Conservation (phyloP, 305 asterid genomes). For the Plantago lanceolata region DNA sequence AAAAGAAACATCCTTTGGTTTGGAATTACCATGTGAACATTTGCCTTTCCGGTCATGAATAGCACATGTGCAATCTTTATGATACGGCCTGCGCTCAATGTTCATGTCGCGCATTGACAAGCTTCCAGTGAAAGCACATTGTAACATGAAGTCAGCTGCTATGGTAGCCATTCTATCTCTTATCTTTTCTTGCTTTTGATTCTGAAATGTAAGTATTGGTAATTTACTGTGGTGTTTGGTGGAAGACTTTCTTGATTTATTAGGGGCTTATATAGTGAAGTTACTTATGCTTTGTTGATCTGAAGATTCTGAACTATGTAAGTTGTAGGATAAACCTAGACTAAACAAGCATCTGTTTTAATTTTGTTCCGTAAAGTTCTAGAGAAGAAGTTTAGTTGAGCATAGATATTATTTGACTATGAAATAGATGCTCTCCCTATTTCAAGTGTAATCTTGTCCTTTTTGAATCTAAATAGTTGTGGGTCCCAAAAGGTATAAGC, state of each 20-base stretch:
- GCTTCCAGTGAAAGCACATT: conserved; percentile 27
- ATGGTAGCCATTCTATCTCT: conserved; percentile 23
- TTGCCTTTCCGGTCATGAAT: conserved; percentile 26
- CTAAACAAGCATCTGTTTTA: conserved; percentile 5
- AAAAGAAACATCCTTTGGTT: conserved; percentile 25
- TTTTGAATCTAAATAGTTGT: neutral
- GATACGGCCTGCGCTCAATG: conserved; percentile 38
- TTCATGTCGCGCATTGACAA: conserved; percentile 28
- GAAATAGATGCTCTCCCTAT: neutral
- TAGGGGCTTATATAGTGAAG: conserved; percentile 21
- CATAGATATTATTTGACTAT: neutral
- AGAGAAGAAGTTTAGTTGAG: conserved; percentile 16
- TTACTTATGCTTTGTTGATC: conserved; percentile 7
- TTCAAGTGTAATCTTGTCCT: neutral
- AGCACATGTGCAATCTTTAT: conserved; percentile 34
- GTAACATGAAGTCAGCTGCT: conserved; percentile 25
- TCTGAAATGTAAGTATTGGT: neutral
- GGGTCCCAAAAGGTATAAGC: conserved; percentile 1
- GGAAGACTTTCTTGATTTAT: neutral
- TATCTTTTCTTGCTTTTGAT: conserved; percentile 2
- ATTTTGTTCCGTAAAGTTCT: conserved; percentile 4
- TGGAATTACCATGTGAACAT: conserved; percentile 18
- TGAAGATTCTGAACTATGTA: conserved; percentile 23
- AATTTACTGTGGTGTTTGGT: neutral
- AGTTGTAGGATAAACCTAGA: conserved; percentile 21